Evolutionary conservation across 1,284 basidiomycete genomes (phyloP).

Genomic region (Rhizoctonia solani): DNA sequence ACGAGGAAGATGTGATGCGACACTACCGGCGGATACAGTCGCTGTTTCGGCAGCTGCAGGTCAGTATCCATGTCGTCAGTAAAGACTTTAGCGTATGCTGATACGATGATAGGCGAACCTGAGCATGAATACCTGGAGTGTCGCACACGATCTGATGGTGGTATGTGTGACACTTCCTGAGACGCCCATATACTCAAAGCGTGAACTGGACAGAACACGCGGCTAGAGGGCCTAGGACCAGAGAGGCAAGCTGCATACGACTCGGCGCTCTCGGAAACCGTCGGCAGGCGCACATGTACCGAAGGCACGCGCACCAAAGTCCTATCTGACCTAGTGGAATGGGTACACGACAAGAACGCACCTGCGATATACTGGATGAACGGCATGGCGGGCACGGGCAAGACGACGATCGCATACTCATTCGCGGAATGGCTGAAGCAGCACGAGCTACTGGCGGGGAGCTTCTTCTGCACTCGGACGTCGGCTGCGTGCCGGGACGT

Average conservation of each 20-base stretch:
- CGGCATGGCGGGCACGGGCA: too few relatives aligned
- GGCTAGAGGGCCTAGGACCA: neutral
- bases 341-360: neutral
- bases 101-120: neutral
- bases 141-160: neutral
- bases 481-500: too few relatives aligned
- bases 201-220: neutral
- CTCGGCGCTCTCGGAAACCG: neutral
- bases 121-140: neutral
- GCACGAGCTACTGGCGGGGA: too few relatives aligned
- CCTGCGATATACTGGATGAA: conserved; percentile 1
- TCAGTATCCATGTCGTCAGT: too few relatives aligned
- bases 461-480: too few relatives aligned
- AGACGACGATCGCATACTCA: too few relatives aligned
- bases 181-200: neutral
- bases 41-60: too few relatives aligned
- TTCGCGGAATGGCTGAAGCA: too few relatives aligned
- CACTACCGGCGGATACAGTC: too few relatives aligned
- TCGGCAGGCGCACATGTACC: too few relatives aligned
- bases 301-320: neutral
- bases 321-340: neutral
- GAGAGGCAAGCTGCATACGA: neutral
- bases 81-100: neutral
- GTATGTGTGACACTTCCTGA: too few relatives aligned
- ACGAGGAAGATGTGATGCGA: too few relatives aligned